A percentile compares a stretch with the other conserved stretches of the same genome.
phyloP scores from a whole-genome alignment of 495 filamentous ascomycete genomes.

The Coniosporium apollinis region DNA sequence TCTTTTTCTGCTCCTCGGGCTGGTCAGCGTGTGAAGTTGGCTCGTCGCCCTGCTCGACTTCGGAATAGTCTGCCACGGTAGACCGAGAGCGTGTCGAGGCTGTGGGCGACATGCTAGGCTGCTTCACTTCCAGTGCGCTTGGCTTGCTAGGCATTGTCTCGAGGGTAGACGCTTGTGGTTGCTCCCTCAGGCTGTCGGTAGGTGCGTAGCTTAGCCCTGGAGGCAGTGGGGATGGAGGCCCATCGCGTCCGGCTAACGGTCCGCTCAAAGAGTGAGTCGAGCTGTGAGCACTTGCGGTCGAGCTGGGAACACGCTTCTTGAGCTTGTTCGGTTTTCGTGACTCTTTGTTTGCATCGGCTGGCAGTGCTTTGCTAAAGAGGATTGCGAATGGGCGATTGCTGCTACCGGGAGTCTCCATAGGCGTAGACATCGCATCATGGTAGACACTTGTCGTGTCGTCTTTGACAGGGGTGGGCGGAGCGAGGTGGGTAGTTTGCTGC shows the following conservation, averaged over 20 bases:
- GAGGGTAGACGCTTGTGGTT: too few species aligned
- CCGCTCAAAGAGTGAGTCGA: constrained; percentile 33
- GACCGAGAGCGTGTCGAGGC: constrained; percentile 30
- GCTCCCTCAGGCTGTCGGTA: too few species aligned
- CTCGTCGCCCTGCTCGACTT: constrained; percentile 55
- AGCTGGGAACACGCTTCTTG: constrained; percentile 12
- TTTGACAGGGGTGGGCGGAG: too few species aligned
- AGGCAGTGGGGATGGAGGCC: constrained; percentile 14
- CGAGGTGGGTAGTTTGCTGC: too few species aligned
- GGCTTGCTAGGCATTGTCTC: background rate
- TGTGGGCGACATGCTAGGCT: constrained; percentile 8
- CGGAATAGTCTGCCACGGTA: constrained; percentile 60
- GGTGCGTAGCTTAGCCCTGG: constrained; percentile 47
- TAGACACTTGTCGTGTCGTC: too few species aligned
- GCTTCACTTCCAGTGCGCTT: background rate
- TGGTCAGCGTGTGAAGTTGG: constrained; percentile 27
- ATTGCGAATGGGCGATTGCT: too few species aligned
- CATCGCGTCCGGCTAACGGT: constrained; percentile 26
- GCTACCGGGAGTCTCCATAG: too few species aligned
- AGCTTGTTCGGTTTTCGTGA: constrained; percentile 15
- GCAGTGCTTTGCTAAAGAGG: too few species aligned
- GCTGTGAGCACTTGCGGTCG: constrained; percentile 15
- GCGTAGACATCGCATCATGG: too few species aligned
- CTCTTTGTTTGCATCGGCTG: too few species aligned
- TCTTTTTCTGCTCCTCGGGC: constrained; percentile 40